Conservation (phyloP, 148 eudicot genomes). For the Dianthus caryophyllus region DNA sequence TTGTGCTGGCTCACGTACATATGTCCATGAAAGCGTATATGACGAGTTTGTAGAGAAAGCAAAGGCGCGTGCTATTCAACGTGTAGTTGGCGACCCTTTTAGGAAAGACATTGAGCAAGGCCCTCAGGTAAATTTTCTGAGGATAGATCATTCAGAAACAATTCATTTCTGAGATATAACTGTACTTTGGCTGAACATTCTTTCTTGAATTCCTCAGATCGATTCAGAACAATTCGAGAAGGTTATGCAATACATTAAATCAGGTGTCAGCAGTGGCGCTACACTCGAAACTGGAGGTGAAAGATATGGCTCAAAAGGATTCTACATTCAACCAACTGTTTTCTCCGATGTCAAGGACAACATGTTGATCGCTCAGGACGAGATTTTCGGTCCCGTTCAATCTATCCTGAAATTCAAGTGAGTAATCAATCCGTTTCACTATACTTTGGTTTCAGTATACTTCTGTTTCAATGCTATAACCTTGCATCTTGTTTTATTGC, state of each 20-base stretch:
- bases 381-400: constrained; percentile 68
- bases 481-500: background rate
- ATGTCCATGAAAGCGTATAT: constrained; percentile 54
- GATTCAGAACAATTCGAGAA: constrained; percentile 55
- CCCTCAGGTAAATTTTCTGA: constrained; percentile 61
- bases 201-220: constrained; percentile 29
- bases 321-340: constrained; percentile 57
- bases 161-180: background rate
- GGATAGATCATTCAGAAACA: background rate
- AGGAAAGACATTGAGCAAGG: constrained; percentile 63
- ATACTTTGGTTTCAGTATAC: too few relatives aligned
- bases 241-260: constrained; percentile 45
- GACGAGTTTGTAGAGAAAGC: constrained; percentile 62
- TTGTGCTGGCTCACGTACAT: constrained; percentile 62
- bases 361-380: constrained; percentile 63
- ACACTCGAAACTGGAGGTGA: constrained; percentile 58
- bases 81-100: constrained; percentile 64
- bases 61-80: constrained; percentile 41
- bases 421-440: too few relatives aligned
- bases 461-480: too few relatives aligned
- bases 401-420: constrained; percentile 60
- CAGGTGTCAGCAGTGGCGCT: constrained; percentile 48
- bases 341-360: constrained; percentile 60
- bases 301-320: constrained; percentile 47
- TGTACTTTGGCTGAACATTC: background rate